Conservation (phyloP, 345 rosid genomes). For the Hirschfeldia incana region DNA sequence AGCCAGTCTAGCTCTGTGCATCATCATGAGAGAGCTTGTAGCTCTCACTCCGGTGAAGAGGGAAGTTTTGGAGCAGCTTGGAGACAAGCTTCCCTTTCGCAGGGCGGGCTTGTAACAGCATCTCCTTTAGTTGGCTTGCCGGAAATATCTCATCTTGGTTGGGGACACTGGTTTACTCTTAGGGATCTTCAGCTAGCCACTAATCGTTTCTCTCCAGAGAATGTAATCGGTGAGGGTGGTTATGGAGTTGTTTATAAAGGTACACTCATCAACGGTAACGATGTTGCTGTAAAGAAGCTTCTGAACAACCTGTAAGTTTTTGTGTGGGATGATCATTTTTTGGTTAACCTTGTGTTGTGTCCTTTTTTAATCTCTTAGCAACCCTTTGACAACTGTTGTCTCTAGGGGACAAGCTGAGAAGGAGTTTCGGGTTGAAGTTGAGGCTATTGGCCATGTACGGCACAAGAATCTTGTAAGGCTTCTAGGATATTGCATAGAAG, state of each 20-base stretch:
- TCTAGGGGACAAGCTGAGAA: not conserved
- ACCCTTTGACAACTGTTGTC: not conserved
- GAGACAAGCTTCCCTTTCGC: constrained; percentile 73
- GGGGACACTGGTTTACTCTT: constrained; percentile 99
- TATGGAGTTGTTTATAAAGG: constrained; percentile 93
- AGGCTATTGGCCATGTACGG: constrained; percentile 1
- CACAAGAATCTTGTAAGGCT: constrained; percentile 1
- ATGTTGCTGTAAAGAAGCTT: constrained; percentile 96
- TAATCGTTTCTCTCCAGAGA: constrained; percentile 63
- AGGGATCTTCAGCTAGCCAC: constrained; percentile 93
- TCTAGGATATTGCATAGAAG: not conserved
- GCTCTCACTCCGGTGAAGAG: constrained; percentile 88
- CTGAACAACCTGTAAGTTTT: constrained; percentile 82
- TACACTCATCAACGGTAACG: constrained; percentile 78
- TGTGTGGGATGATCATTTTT: too few relatives aligned
- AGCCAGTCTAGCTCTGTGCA: constrained; percentile 80
- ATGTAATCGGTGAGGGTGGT: constrained; percentile 97
- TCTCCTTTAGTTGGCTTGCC: constrained; percentile 94
- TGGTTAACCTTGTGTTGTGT: too few relatives aligned
- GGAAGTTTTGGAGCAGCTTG: constrained; percentile 72
- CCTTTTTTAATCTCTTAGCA: too few relatives aligned
- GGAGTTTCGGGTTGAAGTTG: not conserved
- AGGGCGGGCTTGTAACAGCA: constrained; percentile 67
- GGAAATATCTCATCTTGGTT: constrained; percentile 91
- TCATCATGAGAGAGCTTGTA: constrained; percentile 69